phyloP scores from a whole-genome alignment of 75 land plant genomes.

The Adiantum capillusveneris region DNA sequence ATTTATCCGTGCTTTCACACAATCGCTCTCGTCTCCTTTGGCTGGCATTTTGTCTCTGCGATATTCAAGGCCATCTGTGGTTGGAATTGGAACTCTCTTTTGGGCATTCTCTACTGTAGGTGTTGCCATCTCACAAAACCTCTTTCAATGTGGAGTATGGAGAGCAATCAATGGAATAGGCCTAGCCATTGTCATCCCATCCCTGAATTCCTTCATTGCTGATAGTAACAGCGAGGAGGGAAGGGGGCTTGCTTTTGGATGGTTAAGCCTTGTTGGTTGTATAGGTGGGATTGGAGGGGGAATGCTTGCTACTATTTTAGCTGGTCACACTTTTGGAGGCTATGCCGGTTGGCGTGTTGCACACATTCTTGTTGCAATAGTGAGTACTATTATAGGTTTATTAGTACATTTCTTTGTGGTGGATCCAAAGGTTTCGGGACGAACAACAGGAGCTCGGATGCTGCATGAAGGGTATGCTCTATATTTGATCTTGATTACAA shows the following conservation, averaged over 20 bases:
- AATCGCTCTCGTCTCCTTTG: slow-evolving; percentile 78
- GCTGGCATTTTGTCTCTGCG: slow-evolving; percentile 82
- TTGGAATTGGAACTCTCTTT: slow-evolving; percentile 84
- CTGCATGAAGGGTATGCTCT: slow-evolving; percentile 28
- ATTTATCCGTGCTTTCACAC: slow-evolving; percentile 80
- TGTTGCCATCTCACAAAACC: slow-evolving; percentile 62
- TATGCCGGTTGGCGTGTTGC: slow-evolving; percentile 92
- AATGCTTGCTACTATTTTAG: slow-evolving; percentile 80
- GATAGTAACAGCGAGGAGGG: slow-evolving; percentile 74
- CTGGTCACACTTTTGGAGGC: slow-evolving; percentile 67
- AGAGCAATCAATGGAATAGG: slow-evolving; percentile 94
- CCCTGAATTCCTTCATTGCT: slow-evolving; percentile 91
- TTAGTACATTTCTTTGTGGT: slow-evolving; percentile 71
- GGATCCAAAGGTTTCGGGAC: slow-evolving; percentile 54
- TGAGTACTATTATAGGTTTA: slow-evolving; percentile 65
- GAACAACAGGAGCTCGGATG: slow-evolving; percentile 10
- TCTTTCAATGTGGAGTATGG: slow-evolving; percentile 71
- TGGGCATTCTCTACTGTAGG: slow-evolving; percentile 97
- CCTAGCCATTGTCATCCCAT: slow-evolving; percentile 95
- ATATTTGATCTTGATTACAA: too few relatives aligned
- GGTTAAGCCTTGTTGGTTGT: slow-evolving; percentile 72
- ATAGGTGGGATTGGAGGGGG: slow-evolving; percentile 93
- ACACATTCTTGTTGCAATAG: slow-evolving; percentile 68
- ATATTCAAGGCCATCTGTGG: slow-evolving; percentile 77
- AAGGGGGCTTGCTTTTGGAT: slow-evolving; percentile 86